Evolutionary conservation across 495 filamentous ascomycete species (phyloP), one percentile per base, ranked within the genome.

Genomic region (Aspergillus nidulans): DNA sequence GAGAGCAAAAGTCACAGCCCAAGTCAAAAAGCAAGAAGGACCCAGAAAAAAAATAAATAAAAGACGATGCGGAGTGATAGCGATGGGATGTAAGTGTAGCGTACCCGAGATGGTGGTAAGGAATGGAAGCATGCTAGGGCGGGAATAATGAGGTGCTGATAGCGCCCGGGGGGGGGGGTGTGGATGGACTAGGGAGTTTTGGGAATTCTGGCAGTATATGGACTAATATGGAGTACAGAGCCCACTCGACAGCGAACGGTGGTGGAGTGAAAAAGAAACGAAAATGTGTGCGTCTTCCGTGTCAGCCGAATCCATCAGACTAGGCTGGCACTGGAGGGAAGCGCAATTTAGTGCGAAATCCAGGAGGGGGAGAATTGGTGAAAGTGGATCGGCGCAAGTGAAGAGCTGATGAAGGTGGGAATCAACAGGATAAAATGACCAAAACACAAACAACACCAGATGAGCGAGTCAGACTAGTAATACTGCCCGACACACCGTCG

Each of bases 81-180:
- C 20, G 42, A 55, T 34, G n/a, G n/a, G n/a, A 28, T 38, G 24
- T 12, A 32, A n/a, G 24, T 20, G 20, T 28, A 42, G 50, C n/a
- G 41, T 12, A 49, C 53, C 54, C 39, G 50, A 38, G 47, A 19
- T 48, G 47, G 47, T 45, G 54, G 54, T 49, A 51, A 56, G 46
- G 40, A 15, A 26, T 45, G 23, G 28, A 45, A 45, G 19, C 42
- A 51, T 34, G 49, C 19, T 36, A 46, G 41, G 16, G 51, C 38
- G 20, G 51, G 44, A 32, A 51, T 45, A 56, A 41, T 36, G 40
- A 41, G 24, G n/a, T 20, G 38, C 42, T 52, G 42, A 52, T 41
- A 58, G 55, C 19, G 55, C 42, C 49, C 26, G 55, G 50, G 49
- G 19, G 19, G 4, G 4, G n/a, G 39, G 39, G 26, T 44, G 36